A percentile compares a stretch with the other conserved stretches of the same genome.
These are phyloP conservation scores for Lactifluus volemus DNA, from an alignment of 768 basidiomycete species.

Conservation along the genomic window DNA sequence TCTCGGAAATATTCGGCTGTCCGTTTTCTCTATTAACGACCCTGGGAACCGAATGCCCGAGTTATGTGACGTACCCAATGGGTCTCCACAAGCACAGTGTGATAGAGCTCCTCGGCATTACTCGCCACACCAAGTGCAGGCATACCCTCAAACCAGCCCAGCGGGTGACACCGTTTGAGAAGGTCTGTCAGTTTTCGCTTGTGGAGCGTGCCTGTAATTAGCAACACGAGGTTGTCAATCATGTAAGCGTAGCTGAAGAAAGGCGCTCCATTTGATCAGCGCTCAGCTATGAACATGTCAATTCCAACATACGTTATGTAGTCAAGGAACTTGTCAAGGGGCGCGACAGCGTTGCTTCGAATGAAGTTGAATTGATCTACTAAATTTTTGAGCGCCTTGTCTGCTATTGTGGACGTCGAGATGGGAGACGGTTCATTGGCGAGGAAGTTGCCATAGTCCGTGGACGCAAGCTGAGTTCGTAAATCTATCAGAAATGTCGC, in stretches of 20 bases:
- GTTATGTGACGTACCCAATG: constrained; percentile 60
- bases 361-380: constrained; percentile 98
- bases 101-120: constrained; percentile 96
- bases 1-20: constrained; percentile 93
- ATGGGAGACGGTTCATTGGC: constrained; percentile 92
- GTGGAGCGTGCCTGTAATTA: constrained; percentile 95
- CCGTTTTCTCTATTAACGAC: background rate
- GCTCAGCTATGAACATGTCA: background rate
- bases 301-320: constrained; percentile 80
- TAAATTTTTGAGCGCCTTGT: constrained; percentile 89
- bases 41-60: background rate
- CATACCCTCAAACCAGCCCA: constrained; percentile 98
- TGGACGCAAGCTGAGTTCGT: constrained; percentile 88
- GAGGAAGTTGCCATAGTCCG: constrained; percentile 98
- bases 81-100: constrained; percentile 97
- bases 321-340: constrained; percentile 87
- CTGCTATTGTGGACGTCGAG: constrained; percentile 91
- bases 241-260: constrained; percentile 84
- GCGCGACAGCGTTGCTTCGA: constrained; percentile 82
- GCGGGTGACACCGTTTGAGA: constrained; percentile 91
- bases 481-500: constrained; percentile 51
- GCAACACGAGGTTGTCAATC: constrained; percentile 98
- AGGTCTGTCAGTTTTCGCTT: constrained; percentile 97
- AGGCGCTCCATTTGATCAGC: background rate
- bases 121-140: constrained; percentile 98